Percentiles rank a stretch among this genome's conserved stretches.
These are phyloP conservation scores for Colletotrichum lupini DNA, from an alignment of 2,329 filamentous ascomycete genomes.

Conservation along the genomic window DNA sequence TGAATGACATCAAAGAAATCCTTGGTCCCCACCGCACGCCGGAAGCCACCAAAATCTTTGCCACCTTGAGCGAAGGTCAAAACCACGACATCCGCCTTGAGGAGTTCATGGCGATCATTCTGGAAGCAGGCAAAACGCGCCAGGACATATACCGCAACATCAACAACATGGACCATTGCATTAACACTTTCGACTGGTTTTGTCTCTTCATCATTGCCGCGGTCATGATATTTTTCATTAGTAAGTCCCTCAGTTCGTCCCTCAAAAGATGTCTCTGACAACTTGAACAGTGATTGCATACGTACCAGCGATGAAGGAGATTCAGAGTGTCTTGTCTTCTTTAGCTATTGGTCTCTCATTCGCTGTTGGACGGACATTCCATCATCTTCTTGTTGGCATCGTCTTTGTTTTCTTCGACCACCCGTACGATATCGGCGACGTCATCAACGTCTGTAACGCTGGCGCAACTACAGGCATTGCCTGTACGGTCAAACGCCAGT, in stretches of 20 bases:
- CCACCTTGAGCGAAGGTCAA: constrained; percentile 36
- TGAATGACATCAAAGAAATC: constrained; percentile 41
- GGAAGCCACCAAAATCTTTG: constrained; percentile 39
- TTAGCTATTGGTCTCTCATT: constrained; percentile 67
- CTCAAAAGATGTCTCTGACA: neutral
- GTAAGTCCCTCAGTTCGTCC: neutral
- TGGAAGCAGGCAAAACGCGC: constrained; percentile 40
- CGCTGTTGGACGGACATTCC: constrained; percentile 78
- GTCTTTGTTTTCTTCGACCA: constrained; percentile 81
- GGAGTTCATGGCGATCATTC: constrained; percentile 42
- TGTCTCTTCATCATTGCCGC: constrained; percentile 37
- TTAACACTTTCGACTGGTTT: constrained; percentile 46
- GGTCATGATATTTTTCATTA: constrained; percentile 43
- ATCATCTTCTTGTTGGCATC: constrained; percentile 76
- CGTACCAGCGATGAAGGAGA: constrained; percentile 42
- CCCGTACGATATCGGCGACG: constrained; percentile 78
- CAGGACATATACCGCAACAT: constrained; percentile 43
- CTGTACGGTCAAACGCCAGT: constrained; percentile 43
- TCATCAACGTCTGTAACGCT: constrained; percentile 69
- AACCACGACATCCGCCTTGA: constrained; percentile 43
- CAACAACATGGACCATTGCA: constrained; percentile 42
- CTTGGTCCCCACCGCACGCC: constrained; percentile 40
- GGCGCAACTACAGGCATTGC: constrained; percentile 33
- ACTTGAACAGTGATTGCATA: constrained; percentile 4
- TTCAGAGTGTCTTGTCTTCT: constrained; percentile 41